Conservation (phyloP, 441 rosid species). For the Mallotus repandus region DNA sequence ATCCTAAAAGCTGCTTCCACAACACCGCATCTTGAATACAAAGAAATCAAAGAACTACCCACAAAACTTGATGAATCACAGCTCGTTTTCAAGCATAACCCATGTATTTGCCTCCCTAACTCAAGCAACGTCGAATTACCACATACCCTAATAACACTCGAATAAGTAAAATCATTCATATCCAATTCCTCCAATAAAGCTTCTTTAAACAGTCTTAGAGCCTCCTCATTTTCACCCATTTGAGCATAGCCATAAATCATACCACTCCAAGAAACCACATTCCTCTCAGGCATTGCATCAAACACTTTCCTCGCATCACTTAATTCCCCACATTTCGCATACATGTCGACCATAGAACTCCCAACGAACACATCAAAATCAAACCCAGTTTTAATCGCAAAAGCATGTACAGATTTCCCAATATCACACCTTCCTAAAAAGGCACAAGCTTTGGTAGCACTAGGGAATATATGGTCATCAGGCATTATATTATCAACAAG, state of each 20-base stretch:
- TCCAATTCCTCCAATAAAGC: too few species aligned
- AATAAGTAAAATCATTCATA: slow-evolving; percentile 83
- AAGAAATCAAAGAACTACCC: slow-evolving; percentile 72
- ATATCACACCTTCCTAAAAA: slow-evolving; percentile 52
- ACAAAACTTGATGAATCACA: slow-evolving; percentile 66
- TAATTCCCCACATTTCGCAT: slow-evolving; percentile 65
- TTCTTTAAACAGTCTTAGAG: too few species aligned
- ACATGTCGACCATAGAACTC: slow-evolving; percentile 83
- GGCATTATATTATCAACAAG: slow-evolving; percentile 40
- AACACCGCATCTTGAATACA: slow-evolving; percentile 76
- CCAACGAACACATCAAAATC: slow-evolving; percentile 69
- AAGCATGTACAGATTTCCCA: slow-evolving; percentile 60
- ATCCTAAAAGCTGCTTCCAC: slow-evolving; percentile 59
- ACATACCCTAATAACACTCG: slow-evolving; percentile 72
- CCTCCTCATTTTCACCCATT: slow-evolving; percentile 56
- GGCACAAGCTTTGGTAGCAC: slow-evolving; percentile 71
- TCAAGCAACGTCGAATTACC: slow-evolving; percentile 66
- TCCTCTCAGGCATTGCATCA: slow-evolving; percentile 76
- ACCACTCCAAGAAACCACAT: slow-evolving; percentile 91
- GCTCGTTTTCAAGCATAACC: slow-evolving; percentile 66
- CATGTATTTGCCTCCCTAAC: slow-evolving; percentile 84
- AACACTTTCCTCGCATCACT: slow-evolving; percentile 47
- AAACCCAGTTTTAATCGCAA: slow-evolving; percentile 58
- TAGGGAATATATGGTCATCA: slow-evolving; percentile 78
- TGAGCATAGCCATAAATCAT: slow-evolving; percentile 85